Evolutionary conservation across 2,329 filamentous ascomycete species (phyloP).

Genomic region (Echinosphaeria canescens): DNA sequence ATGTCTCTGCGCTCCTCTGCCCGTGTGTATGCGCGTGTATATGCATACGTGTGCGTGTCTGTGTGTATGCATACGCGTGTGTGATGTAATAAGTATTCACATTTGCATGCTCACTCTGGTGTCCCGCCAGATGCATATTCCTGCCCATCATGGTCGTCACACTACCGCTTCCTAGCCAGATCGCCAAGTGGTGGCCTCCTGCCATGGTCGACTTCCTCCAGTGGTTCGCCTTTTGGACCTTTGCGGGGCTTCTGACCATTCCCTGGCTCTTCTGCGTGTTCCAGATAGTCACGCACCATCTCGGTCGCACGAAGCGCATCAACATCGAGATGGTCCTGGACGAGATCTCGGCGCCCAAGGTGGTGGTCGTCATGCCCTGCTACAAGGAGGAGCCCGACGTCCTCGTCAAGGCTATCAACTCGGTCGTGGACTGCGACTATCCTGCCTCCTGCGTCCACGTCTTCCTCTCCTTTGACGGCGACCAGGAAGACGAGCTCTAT

Average conservation of each 20-base stretch:
- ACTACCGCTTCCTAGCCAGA: slow-evolving; percentile 52
- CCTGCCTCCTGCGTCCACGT: slow-evolving; percentile 82
- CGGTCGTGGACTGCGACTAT: slow-evolving; percentile 85
- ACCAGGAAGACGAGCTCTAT: slow-evolving; percentile 74
- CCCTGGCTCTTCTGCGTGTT: slow-evolving; percentile 92
- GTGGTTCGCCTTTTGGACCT: slow-evolving; percentile 93
- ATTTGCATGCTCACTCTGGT: too few relatives aligned
- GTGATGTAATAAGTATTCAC: too few relatives aligned
- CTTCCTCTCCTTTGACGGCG: slow-evolving; percentile 88
- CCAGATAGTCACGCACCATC: slow-evolving; percentile 67
- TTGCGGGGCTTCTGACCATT: slow-evolving; percentile 62
- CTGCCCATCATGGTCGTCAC: slow-evolving; percentile 90
- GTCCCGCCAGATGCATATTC: too few relatives aligned
- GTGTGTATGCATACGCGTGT: too few relatives aligned
- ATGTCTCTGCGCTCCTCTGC: too few relatives aligned
- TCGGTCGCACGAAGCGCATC: slow-evolving; percentile 64
- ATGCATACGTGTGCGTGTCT: too few relatives aligned
- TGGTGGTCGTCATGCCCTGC: slow-evolving; percentile 91
- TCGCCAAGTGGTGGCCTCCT: slow-evolving; percentile 52
- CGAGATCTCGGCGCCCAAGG: slow-evolving; percentile 72
- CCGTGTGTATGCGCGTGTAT: too few relatives aligned
- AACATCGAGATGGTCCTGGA: slow-evolving; percentile 77
- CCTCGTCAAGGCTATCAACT: slow-evolving; percentile 70
- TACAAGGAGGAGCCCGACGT: slow-evolving; percentile 81
- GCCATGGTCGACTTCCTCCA: slow-evolving; percentile 53